Base-by-base conservation (phyloP, 495 filamentous ascomycete genomes). In the Podospora pseudoanserina region DNA sequence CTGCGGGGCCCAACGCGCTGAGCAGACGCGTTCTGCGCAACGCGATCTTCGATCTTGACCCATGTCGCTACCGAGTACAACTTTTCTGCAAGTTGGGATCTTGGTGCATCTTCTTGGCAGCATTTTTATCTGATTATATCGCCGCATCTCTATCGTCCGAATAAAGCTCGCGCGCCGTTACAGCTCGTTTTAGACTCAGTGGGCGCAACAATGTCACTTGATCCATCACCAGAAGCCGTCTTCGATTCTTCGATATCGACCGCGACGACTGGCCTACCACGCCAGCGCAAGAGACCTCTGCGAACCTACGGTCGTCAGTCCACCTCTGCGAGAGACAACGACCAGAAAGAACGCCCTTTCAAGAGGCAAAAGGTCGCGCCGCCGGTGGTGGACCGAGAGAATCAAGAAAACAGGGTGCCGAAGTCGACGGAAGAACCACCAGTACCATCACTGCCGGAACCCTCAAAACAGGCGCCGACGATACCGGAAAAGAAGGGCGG, bases 291-390 rank as follows among this genome's bases (percentile, higher is more conserved):
- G 68, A 75, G 77, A 39, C 79, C 77, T 0, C 65, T 82, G 18
- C 79, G 80, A 62, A 84, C 82, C 4, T 84, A 84, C 63, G 73
- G 82, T 55, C 79, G 79, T 23, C 80, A 78, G 13, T 64, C 76
- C 69, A 64, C 71, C 57, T 26, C 44, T 44, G 28, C 26, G 60
- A 65, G 73, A 70, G 69, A 77, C 56, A 53, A 72, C 28, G 61
- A 71, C 56, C 18, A 55, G 5, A 27, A 61, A 6, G 5, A 61
- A 1, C 56, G 56, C 53, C 60, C 44, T 5, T 19, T 60, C 28
- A 61, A 53, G 49, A 23, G 27, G 34, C n/a, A 30, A 28, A 63
- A 64, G 44, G 53, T 28, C 19, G 26, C 63, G 3, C 13, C 63
- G 30, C 65, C 27, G 66, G 63, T 16, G 54, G 61, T 18, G 23